Base-by-base conservation (phyloP, 768 basidiomycete genomes). In the Chalciporus chontae region DNA sequence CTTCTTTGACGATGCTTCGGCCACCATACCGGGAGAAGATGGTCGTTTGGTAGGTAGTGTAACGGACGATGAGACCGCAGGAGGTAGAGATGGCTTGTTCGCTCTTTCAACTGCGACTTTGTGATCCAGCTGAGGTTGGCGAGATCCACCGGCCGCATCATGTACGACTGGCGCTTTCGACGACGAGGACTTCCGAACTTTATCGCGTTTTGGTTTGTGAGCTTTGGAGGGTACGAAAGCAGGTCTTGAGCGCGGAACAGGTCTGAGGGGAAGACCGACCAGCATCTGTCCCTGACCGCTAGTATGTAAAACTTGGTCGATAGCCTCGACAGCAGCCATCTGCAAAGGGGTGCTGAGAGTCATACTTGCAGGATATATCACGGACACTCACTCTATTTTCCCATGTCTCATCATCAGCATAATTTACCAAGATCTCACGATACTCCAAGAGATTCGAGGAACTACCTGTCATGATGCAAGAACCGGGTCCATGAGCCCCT, bases 371-470 rank as follows among this genome's bases (percentile, higher is more conserved):
- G 31, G 34, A 57, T 38, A 8, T 34, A 37, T 14, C 15, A 17
- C 49, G 3, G 21, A 69, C 71, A 57, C 64, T 19, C 66, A 87
- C 88, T 58, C 87, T 72, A 32, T 77, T 73, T 62, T 85, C 81
- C 59, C 78, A 74, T 39, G 85, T 72, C 55, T 91, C 89, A 56
- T 83, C 81, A 14, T 78, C 76, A n/a, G 77, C 72, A 53, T 85
- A 74, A 24, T 77, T 65, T 53, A 90, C 66, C 32, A 90, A 66
- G 70, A 88, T 82, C 40, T 77, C 73, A 39, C 88, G 79, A 59
- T 81, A 90, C 57, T 87, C 81, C 11, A 79, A 77, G 18, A 91
- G 72, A 61, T 88, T 80, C 48, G 80, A 75, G 15, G 85, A 80
- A 43, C 69, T 73, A 19, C 83, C 75, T 7, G 78, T 80, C 88